Percentiles rank a stretch among this genome's conserved stretches.
Evolutionary conservation across 2,329 filamentous ascomycete genomes (phyloP).

Genomic region (Albophoma yamanashiensis): DNA sequence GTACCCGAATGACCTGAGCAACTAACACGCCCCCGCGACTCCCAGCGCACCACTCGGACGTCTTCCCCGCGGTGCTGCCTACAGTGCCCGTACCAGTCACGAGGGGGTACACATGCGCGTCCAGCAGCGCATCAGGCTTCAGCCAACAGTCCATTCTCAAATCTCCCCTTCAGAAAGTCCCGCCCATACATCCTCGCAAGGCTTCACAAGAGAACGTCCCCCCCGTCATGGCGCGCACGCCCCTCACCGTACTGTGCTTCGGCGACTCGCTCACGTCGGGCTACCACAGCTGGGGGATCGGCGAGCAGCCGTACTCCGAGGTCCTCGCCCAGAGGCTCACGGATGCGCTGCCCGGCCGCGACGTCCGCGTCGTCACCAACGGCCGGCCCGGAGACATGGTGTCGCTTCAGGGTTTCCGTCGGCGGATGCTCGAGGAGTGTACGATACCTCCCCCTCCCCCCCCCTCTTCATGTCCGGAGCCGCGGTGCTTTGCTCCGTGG

Average conservation of each 20-base stretch:
- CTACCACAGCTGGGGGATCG: conserved; percentile 30
- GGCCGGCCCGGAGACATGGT: conserved; percentile 43
- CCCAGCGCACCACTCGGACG: neutral
- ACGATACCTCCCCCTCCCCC: conserved; percentile 4
- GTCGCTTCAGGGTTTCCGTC: conserved; percentile 16
- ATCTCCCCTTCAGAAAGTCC: neutral
- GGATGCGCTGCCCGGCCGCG: conserved; percentile 30
- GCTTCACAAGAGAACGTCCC: neutral
- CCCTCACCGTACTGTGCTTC: conserved; percentile 50
- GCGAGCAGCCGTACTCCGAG: conserved; percentile 41
- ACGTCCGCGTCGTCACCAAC: conserved; percentile 34
- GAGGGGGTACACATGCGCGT: neutral
- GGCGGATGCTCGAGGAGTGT: conserved; percentile 25
- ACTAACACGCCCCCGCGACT: neutral
- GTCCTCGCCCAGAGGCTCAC: conserved; percentile 35
- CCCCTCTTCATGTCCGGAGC: neutral
- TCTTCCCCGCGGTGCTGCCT: neutral
- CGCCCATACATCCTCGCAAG: neutral
- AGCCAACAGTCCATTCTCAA: neutral
- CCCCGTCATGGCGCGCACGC: conserved; percentile 17
- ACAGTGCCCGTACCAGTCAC: neutral
- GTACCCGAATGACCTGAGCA: neutral
- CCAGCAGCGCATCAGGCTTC: neutral
- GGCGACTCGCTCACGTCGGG: conserved; percentile 55
- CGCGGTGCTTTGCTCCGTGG: neutral